Percentiles rank a stretch among this genome's conserved stretches.
Conservation (phyloP, 2,329 filamentous ascomycete species). For the Phyllosticta citribraziliensis region DNA sequence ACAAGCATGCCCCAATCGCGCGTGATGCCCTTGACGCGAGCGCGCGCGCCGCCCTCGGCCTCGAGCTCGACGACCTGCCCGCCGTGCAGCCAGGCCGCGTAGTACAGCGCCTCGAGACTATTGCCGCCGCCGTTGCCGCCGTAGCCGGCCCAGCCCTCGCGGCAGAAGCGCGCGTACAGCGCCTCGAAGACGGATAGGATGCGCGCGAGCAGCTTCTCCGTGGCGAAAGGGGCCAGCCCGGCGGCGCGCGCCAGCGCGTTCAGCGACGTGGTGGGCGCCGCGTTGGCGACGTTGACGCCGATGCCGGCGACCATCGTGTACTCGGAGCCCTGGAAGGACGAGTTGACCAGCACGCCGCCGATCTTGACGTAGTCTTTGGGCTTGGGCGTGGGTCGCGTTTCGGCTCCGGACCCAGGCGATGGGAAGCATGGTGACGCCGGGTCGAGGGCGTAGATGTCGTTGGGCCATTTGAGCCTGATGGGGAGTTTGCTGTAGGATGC, state of each 20-base stretch:
- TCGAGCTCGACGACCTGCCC: constrained; percentile 64
- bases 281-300: constrained; percentile 78
- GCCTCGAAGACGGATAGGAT: constrained; percentile 70
- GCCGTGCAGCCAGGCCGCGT: constrained; percentile 36
- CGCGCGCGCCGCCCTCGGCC: constrained; percentile 63
- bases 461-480: constrained; percentile 92
- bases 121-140: constrained; percentile 54
- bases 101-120: constrained; percentile 15
- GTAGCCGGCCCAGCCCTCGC: constrained; percentile 60
- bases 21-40: constrained; percentile 77
- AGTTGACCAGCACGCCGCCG: constrained; percentile 86
- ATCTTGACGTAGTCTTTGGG: constrained; percentile 71
- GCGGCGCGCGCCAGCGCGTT: constrained; percentile 53
- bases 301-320: constrained; percentile 78
- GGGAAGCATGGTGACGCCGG: constrained; percentile 12
- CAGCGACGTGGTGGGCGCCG: constrained; percentile 77
- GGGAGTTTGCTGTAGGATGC: constrained; percentile 64
- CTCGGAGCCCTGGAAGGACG: constrained; percentile 62
- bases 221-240: constrained; percentile 47
- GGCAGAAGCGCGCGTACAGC: constrained; percentile 65
- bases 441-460: constrained; percentile 58
- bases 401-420: neutral
- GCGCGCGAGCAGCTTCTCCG: constrained; percentile 72
- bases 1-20: constrained; percentile 81
- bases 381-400: neutral